These are phyloP conservation scores for Tulasnella calospora DNA, from an alignment of 768 basidiomycete species.

Conservation along the genomic window DNA sequence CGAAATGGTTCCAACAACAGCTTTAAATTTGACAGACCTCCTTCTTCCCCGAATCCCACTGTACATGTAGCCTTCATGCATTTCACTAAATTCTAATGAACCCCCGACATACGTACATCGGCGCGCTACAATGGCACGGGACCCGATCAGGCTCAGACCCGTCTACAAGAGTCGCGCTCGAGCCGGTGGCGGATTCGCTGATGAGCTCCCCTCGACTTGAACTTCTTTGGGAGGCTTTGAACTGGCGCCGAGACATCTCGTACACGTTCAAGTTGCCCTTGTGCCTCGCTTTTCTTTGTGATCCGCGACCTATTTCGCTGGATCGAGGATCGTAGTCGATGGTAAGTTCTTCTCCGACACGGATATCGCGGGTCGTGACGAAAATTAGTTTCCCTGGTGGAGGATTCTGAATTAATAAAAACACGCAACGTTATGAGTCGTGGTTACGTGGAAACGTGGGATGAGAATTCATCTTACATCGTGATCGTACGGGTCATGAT, in stretches of 20 bases:
- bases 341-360: neutral
- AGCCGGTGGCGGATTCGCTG: neutral
- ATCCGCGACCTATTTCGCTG: neutral
- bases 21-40: conserved; percentile 28
- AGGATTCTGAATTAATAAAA: neutral
- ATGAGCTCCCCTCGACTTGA: neutral
- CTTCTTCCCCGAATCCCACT: neutral
- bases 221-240: neutral
- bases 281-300: neutral
- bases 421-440: neutral
- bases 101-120: neutral
- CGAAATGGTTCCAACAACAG: conserved; percentile 44
- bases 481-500: conserved; percentile 1
- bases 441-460: neutral
- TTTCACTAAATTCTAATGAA: neutral
- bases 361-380: neutral
- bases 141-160: neutral
- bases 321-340: conserved; percentile 6
- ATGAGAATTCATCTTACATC: neutral
- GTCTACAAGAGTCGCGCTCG: neutral
- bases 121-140: neutral
- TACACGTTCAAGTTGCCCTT: conserved; percentile 6
- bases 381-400: neutral
- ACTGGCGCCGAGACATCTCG: neutral
- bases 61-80: neutral